Evolutionary conservation across 116 monocot species (phyloP).

Genomic region (Posidonia oceanica): DNA sequence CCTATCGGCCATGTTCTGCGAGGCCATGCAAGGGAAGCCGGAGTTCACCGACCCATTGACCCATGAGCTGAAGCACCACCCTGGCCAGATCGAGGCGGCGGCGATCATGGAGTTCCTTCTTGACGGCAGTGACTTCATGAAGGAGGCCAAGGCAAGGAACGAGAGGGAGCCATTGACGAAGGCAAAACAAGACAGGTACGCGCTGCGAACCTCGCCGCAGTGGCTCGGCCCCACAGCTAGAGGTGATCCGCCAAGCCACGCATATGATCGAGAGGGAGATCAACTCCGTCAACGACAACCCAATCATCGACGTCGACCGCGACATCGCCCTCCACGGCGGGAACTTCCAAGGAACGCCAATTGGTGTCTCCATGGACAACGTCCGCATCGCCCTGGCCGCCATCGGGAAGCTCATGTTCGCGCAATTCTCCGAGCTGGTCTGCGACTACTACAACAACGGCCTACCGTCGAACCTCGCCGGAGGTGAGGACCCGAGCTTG

Average conservation of each 20-base stretch:
- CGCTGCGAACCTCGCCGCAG: constrained; percentile 15
- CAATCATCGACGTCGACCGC: constrained; percentile 25
- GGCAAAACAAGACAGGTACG: constrained; percentile 28
- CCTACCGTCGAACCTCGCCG: constrained; percentile 22
- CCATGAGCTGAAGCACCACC: constrained; percentile 40
- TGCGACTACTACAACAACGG: constrained; percentile 42
- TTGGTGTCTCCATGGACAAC: constrained; percentile 86
- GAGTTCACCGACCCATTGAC: constrained; percentile 30
- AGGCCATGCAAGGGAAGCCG: constrained; percentile 31
- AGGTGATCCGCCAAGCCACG: constrained; percentile 25
- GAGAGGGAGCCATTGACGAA: constrained; percentile 23
- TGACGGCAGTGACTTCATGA: constrained; percentile 24
- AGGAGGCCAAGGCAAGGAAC: constrained; percentile 13
- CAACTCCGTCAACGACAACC: constrained; percentile 41
- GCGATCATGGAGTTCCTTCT: constrained; percentile 29
- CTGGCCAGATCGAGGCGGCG: constrained; percentile 32
- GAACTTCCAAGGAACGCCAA: constrained; percentile 85
- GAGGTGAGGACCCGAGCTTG: constrained; percentile 22
- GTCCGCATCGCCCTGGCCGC: constrained; percentile 25
- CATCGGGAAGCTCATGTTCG: constrained; percentile 35
- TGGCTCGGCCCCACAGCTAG: constrained; percentile 34
- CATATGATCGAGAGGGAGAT: constrained; percentile 27
- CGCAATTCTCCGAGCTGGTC: constrained; percentile 39
- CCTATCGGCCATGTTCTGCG: constrained; percentile 26
- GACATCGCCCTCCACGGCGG: constrained; percentile 61